These are phyloP conservation scores for Cutaneotrichosporon sp. DNA, from an alignment of 1,284 basidiomycete species.

Conservation along the genomic window DNA sequence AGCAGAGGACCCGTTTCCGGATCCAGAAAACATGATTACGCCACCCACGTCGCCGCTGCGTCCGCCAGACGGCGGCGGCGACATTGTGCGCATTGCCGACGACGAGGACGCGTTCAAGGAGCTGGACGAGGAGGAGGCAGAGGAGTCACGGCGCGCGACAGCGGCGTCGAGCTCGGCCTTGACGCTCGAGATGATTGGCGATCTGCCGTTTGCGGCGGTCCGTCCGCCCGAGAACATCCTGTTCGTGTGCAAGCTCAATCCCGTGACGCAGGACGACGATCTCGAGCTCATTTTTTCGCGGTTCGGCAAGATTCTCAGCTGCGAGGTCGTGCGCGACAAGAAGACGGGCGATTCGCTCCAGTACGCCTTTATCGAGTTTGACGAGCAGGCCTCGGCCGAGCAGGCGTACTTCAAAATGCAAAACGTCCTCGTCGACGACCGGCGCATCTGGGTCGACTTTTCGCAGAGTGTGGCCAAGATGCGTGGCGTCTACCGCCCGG, in stretches of 20 bases:
- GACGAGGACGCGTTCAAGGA: constrained; percentile 70
- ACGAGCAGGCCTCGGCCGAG: constrained; percentile 85
- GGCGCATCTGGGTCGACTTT: constrained; percentile 98
- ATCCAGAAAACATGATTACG: constrained; percentile 67
- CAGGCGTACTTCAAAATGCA: constrained; percentile 99
- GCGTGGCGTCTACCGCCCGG: constrained; percentile 46
- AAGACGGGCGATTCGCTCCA: constrained; percentile 93
- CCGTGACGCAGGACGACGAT: constrained; percentile 91
- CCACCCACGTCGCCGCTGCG: constrained; percentile 65
- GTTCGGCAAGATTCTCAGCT: constrained; percentile 92
- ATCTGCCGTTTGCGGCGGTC: constrained; percentile 95
- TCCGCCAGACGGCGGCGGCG: constrained; percentile 63
- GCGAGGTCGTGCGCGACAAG: constrained; percentile 94
- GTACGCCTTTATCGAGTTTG: constrained; percentile 99
- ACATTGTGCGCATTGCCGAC: constrained; percentile 69
- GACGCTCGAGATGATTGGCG: constrained; percentile 98
- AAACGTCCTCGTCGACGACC: constrained; percentile 96
- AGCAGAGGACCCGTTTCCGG: constrained; percentile 87
- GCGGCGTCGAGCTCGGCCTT: constrained; percentile 88
- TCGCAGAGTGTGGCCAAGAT: constrained; percentile 77
- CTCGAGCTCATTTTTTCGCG: constrained; percentile 94
- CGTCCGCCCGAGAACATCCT: constrained; percentile 96
- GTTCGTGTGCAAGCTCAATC: constrained; percentile 97
- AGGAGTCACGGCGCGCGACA: constrained; percentile 68
- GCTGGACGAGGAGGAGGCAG: constrained; percentile 70